Evolutionary conservation across 192 early-diverging fungal genomes (phyloP).

Genomic region (Podila minutissima): DNA sequence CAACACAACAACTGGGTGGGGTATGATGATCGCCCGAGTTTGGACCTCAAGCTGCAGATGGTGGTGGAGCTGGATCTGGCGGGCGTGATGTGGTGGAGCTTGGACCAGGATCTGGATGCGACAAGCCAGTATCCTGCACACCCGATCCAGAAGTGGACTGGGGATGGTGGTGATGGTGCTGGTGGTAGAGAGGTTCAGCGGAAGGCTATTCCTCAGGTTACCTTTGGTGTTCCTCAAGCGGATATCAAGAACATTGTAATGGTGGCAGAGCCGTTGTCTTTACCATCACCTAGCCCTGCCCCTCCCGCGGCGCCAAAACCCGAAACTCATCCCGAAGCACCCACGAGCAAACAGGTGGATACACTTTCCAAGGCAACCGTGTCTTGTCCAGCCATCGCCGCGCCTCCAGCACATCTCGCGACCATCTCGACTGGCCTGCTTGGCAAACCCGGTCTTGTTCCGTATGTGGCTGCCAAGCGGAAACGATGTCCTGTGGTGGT

Average conservation of each 20-base stretch:
- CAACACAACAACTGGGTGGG: constrained; percentile 31
- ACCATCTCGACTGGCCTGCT: constrained; percentile 6
- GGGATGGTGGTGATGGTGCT: no score
- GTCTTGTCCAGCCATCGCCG: neutral
- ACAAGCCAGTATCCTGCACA: constrained; percentile 11
- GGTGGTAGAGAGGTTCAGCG: neutral
- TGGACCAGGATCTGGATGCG: constrained; percentile 38
- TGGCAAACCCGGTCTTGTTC: constrained; percentile 22
- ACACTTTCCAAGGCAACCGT: neutral
- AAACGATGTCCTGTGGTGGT: constrained; percentile 15
- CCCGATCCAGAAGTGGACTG: neutral
- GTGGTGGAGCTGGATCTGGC: constrained; percentile 29
- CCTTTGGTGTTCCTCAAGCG: neutral
- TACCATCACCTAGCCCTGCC: neutral
- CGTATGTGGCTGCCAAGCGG: constrained; percentile 37
- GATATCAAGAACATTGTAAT: neutral
- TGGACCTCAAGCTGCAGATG: constrained; percentile 36
- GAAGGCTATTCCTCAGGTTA: constrained; percentile 1
- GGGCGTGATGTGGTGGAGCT: constrained; percentile 47
- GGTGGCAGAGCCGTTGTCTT: neutral
- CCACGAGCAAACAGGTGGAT: neutral
- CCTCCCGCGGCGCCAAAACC: neutral
- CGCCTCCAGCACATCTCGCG: constrained; percentile 12
- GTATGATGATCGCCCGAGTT: constrained; percentile 36
- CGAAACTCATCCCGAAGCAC: neutral